A percentile compares a stretch with the other conserved stretches of the same genome.
Conservation (phyloP, 192 early-diverging fungal genomes). For the Obelidium mucronatum region DNA sequence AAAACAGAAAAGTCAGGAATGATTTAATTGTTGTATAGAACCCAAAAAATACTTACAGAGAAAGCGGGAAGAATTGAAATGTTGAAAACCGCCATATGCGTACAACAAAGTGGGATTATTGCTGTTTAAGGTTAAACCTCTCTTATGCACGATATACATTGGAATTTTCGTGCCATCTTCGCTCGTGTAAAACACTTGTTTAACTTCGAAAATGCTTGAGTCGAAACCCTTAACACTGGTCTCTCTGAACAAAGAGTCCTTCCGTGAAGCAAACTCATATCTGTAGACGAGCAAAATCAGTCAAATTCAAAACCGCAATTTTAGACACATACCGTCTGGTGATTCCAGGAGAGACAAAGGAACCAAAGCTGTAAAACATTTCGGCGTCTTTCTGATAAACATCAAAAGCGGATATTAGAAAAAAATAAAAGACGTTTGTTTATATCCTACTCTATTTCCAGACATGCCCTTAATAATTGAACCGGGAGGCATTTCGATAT, state of each 20-base stretch:
- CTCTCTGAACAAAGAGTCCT: conserved; percentile 51
- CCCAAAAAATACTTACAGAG: conserved; percentile 24
- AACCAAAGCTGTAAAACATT: conserved; percentile 63
- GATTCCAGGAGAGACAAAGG: conserved; percentile 64
- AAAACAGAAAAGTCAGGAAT: too few relatives aligned
- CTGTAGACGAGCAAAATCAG: conserved; percentile 32
- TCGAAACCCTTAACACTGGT: conserved; percentile 58
- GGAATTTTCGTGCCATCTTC: conserved; percentile 75
- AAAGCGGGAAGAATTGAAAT: conserved; percentile 55
- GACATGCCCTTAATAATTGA: conserved; percentile 48
- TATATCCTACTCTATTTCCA: conserved; percentile 37
- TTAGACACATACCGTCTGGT: conserved; percentile 35
- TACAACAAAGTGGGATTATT: conserved; percentile 68
- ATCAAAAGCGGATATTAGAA: neutral
- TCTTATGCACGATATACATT: conserved; percentile 72
- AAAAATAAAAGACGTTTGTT: neutral
- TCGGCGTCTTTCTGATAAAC: conserved; percentile 48
- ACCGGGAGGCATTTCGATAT: conserved; percentile 59
- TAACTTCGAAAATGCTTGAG: conserved; percentile 57
- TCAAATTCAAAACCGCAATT: neutral
- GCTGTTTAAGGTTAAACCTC: conserved; percentile 54
- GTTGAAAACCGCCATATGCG: conserved; percentile 76
- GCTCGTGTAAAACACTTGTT: conserved; percentile 69
- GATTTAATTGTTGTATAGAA: neutral
- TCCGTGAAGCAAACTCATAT: conserved; percentile 58